Evolutionary conservation across 2,329 filamentous ascomycete species (phyloP).

Genomic region (Phoma sp.): DNA sequence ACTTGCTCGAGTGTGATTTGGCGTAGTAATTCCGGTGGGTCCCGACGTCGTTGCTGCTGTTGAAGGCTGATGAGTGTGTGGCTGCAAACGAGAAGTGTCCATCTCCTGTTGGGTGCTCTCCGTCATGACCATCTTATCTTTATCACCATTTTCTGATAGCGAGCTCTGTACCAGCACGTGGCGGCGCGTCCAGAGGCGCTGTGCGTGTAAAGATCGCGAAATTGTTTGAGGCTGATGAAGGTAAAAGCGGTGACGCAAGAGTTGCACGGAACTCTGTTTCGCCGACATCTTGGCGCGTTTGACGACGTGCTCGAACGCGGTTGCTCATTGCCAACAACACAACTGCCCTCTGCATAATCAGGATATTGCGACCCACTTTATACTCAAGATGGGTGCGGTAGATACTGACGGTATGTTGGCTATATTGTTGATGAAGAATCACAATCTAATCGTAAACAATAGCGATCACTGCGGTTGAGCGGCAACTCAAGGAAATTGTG

Average conservation of each 20-base stretch:
- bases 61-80: constrained; percentile 29
- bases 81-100: constrained; percentile 30
- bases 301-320: background rate
- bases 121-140: constrained; percentile 33
- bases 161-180: constrained; percentile 13
- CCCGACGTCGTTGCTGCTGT: constrained; percentile 14
- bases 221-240: constrained; percentile 11
- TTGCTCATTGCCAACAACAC: background rate
- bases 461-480: constrained; percentile 46
- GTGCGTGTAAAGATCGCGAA: constrained; percentile 17
- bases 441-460: constrained; percentile 5
- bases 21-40: constrained; percentile 18
- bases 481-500: constrained; percentile 66
- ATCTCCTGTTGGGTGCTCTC: constrained; percentile 34
- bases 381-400: constrained; percentile 1
- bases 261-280: constrained; percentile 15
- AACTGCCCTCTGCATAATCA: background rate
- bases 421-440: background rate
- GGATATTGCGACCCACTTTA: background rate
- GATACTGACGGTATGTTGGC: constrained; percentile 1
- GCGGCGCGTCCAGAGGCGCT: constrained; percentile 16
- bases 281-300: constrained; percentile 30
- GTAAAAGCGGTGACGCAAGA: constrained; percentile 27
- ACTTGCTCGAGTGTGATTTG: constrained; percentile 25
- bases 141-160: constrained; percentile 23